Evolutionary conservation across 768 basidiomycete genomes (phyloP), one percentile per base, ranked within the genome.

Genomic region (Termitomyces sp.): DNA sequence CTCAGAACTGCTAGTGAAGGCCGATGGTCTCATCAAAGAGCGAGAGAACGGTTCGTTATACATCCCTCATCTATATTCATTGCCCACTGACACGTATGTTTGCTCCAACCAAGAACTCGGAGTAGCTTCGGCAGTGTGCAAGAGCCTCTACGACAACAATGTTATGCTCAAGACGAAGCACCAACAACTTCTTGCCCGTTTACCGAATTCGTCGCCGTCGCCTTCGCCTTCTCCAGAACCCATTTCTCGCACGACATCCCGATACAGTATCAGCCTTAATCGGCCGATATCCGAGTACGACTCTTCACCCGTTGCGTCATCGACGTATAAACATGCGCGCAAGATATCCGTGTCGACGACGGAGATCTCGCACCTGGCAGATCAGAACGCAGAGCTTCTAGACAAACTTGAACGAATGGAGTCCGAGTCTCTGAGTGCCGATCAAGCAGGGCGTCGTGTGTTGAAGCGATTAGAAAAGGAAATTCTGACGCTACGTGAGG

Each of bases 361-460:
- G 15, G 89, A 91, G 54, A 76, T 94, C 25, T 81, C 84, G 3
- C 74, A 80, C 7, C 81, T 94, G 40, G 81, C 88, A 0, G 88
- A 91, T 63, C 91, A 94, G 70, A 94, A 94, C 62, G 83, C 85
- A 0, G 90, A 94, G 58, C 83, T 94, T 15, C 70, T 89, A 4
- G 70, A 77, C 23, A 90, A 91, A 59, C 76, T 94, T 5, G 87
- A 92, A 68, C 78, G 79, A 56, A 77, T 94, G 10, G 88, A 94
- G 65, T 68, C 77, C 1, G 91, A 93, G 56, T 83, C 90, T 15
- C 68, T 68, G 11, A 78, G 79, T 41, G 76, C 86, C 2, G 90
- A 94, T 60, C 78, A 79, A 35, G 74, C 78, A 1, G 89, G 91
- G 12, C 79, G 85, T 55, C 79, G 83, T 32, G 85, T 83, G 60